Evolutionary conservation across 768 basidiomycete species (phyloP).

Genomic region (Wakefieldia striispora): DNA sequence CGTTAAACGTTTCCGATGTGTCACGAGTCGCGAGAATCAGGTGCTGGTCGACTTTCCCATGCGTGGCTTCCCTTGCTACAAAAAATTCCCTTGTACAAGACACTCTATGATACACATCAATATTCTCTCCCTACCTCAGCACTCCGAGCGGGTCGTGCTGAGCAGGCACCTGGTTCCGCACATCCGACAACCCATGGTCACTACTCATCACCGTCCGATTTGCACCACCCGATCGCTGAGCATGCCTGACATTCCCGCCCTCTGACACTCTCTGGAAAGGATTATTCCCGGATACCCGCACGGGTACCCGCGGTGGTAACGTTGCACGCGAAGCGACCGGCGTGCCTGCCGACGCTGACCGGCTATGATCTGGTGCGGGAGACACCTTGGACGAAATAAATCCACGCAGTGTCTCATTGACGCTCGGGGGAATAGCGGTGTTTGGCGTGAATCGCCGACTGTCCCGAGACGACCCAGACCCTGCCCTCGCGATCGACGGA

Average conservation of each 20-base stretch:
- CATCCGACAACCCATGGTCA: constrained; percentile 6
- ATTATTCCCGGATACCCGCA: constrained; percentile 28
- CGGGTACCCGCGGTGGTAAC: constrained; percentile 19
- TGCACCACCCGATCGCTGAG: background rate
- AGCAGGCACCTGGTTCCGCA: constrained; percentile 9
- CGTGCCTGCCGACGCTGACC: constrained; percentile 15
- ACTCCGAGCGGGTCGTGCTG: constrained; percentile 32
- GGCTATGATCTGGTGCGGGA: constrained; percentile 9
- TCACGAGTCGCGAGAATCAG: constrained; percentile 14
- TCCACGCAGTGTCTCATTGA: constrained; percentile 23
- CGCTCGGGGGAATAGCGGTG: constrained; percentile 12
- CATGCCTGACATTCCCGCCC: constrained; percentile 1
- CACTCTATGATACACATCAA: too few species aligned
- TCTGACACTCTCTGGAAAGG: constrained; percentile 28
- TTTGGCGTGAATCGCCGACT: constrained; percentile 14
- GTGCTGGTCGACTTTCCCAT: constrained; percentile 23
- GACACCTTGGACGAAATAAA: constrained; percentile 16
- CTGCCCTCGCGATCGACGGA: constrained; percentile 23
- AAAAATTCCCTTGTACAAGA: constrained; percentile 1
- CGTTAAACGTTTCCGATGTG: constrained; percentile 7
- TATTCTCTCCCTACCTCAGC: constrained; percentile 20
- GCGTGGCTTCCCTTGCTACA: background rate
- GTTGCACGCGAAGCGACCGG: constrained; percentile 11
- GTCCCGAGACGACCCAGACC: constrained; percentile 14
- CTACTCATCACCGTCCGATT: constrained; percentile 1